These are phyloP conservation scores for Graphilbum ipis-grandicollis DNA, from an alignment of 2,329 filamentous ascomycete species.

Conservation along the genomic window DNA sequence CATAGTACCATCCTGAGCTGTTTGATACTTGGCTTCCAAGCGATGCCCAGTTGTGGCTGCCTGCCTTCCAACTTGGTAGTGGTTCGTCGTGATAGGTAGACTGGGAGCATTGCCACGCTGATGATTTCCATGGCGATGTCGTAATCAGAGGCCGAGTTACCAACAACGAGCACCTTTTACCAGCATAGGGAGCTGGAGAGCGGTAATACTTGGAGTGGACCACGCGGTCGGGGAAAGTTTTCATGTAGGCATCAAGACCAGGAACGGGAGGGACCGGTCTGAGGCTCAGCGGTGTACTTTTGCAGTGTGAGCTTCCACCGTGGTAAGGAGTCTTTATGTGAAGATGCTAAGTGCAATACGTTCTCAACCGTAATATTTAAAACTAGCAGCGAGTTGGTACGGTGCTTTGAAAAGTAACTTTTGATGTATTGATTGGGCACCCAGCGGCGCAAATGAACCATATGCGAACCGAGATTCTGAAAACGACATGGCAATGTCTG, in stretches of 20 bases:
- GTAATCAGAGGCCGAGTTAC: slow-evolving; percentile 67
- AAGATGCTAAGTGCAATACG: slow-evolving; percentile 22
- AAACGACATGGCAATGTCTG: slow-evolving; percentile 33
- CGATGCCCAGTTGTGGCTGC: slow-evolving; percentile 38
- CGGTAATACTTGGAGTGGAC: slow-evolving; percentile 70
- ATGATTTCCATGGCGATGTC: slow-evolving; percentile 67
- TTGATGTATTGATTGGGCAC: slow-evolving; percentile 37
- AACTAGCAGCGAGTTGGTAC: slow-evolving; percentile 25
- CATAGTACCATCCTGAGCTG: slow-evolving; percentile 29
- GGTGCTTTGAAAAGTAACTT: slow-evolving; percentile 33
- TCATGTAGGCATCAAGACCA: slow-evolving; percentile 30
- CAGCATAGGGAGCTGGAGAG: slow-evolving; percentile 39
- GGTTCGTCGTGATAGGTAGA: slow-evolving; percentile 45
- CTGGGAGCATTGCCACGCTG: slow-evolving; percentile 20
- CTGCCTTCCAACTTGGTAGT: slow-evolving; percentile 30
- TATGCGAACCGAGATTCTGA: slow-evolving; percentile 42
- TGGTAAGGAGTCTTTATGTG: slow-evolving; percentile 13
- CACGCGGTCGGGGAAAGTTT: slow-evolving; percentile 28
- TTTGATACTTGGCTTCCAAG: slow-evolving; percentile 36
- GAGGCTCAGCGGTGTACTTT: slow-evolving; percentile 20
- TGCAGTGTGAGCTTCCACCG: slow-evolving; percentile 38
- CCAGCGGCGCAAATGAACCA: slow-evolving; percentile 39
- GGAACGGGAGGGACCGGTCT: slow-evolving; percentile 22
- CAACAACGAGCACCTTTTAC: slow-evolving; percentile 69
- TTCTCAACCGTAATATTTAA: slow-evolving; percentile 32